phyloP scores from a whole-genome alignment of 306 rosid genomes.

The Cucurbita moschata region DNA sequence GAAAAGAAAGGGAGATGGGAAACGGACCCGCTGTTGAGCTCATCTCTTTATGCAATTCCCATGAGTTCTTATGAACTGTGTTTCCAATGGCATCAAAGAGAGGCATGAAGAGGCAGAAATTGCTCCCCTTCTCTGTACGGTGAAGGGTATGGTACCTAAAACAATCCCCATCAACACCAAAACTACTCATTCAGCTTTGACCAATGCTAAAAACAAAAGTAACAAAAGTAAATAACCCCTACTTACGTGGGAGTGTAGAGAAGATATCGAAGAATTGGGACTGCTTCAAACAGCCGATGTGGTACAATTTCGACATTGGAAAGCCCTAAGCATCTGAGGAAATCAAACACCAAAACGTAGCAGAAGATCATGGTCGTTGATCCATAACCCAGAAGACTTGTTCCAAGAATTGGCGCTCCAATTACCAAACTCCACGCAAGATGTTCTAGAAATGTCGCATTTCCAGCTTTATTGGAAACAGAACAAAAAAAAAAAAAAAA shows the following conservation, averaged over 20 bases:
- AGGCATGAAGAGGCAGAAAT: constrained; percentile 98
- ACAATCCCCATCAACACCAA: background rate
- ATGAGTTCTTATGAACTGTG: constrained; percentile 49
- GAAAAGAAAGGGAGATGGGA: background rate
- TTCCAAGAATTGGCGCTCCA: constrained; percentile 60
- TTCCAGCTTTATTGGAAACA: constrained; percentile 34
- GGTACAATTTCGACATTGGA: constrained; percentile 64
- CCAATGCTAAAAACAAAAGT: background rate
- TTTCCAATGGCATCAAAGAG: constrained; percentile 69
- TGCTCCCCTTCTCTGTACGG: constrained; percentile 54
- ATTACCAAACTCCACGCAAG: constrained; percentile 28
- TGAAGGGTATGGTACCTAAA: constrained; percentile 78
- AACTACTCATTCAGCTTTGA: background rate
- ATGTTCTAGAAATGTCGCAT: constrained; percentile 64
- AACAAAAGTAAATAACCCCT: background rate
- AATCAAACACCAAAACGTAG: constrained; percentile 54
- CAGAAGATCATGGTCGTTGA: constrained; percentile 35
- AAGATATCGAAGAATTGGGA: constrained; percentile 54
- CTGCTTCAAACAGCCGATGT: constrained; percentile 30
- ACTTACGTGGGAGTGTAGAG: constrained; percentile 87
- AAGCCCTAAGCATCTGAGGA: constrained; percentile 68
- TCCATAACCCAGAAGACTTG: constrained; percentile 52
- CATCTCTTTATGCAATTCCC: constrained; percentile 50
- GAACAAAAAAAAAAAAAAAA: background rate
- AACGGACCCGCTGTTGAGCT: constrained; percentile 45